Evolutionary conservation across 176 grass and related monocot species (phyloP), one percentile per base, ranked within the genome.

Genomic region (Coix lacrymajobi): DNA sequence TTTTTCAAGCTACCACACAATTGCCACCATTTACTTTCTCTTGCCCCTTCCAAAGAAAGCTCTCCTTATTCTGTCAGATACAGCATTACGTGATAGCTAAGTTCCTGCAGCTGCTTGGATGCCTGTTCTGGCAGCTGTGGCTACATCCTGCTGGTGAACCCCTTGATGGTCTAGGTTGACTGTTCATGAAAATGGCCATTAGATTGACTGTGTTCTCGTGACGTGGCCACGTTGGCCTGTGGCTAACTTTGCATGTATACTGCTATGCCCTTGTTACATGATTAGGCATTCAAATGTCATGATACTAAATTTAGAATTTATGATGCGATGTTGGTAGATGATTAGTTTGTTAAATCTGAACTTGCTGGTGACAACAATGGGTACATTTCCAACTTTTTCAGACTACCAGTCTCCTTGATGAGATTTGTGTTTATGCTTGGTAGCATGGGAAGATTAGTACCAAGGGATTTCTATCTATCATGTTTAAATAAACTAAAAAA

Each of bases 331-430:
- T 51, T 29, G 20, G 73, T 69, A 84, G 31, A 84, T 85, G 49
- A 69, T 58, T 46, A 56, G 14, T 81, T 70, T 40, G 8, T 69
- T 57, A 68, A 69, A 58, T 58, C 36, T 29, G 62, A 84, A 56
- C 68, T 58, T 68, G 31, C 11, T 69, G 26, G 15, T 69, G 73
- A 49, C 37, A 66, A 74, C 60, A 74, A 83, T 74, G 51, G 20
- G 51, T 57, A 39, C 49, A n/a, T 76, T 26, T 67, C 82, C 73
- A 52, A 79, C 20, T 85, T 29, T 60, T 61, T 61, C 36, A 57
- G 16, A 15, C 32, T 85, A 37, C 46, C 16, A 48, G 15, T 54
- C 43, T 76, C 33, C 49, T 48, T 70, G 30, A 65, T 86, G 25
- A 65, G 43, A 73, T 73, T 52, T 7, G 6, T 62, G 32, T n/a